Evolutionary conservation across 257 asterid species (phyloP), one percentile per base, ranked within the genome.

Genomic region (Solanum sejunctum): DNA sequence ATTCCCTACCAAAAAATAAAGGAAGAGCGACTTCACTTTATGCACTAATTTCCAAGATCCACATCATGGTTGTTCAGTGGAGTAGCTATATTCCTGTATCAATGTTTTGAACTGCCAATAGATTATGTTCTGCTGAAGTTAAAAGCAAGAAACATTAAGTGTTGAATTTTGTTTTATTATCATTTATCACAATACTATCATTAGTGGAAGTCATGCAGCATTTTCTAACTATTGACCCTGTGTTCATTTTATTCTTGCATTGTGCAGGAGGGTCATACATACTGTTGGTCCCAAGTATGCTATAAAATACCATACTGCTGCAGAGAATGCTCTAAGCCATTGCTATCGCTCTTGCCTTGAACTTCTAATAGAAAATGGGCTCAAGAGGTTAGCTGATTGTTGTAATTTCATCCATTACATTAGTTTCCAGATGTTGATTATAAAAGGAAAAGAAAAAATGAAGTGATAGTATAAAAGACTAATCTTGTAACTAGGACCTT

Each of bases 221-320:
- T 73, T 47, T 45, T 47, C 57, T 73, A 47, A 73, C 60, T 70
- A 26, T 47, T 47, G 63, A 61, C 63, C 28, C 17, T 47, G 9
- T 10, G 79, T 47, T 80, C 39, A 81, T 81, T 11, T 52, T 83
- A 4, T 85, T 88, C 80, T 86, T 86, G 81, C 43, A 73, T 47
- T 75, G 90, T 89, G 80, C 94, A 97, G 99, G 95, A 94, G 95
- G 93, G 94, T 97, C 85, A 92, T 97, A 83, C 99, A 97, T 87
- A 97, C 98, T 56, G 99, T 97, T 83, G 99, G 98, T 85, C 99
- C 99, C 32, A 97, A 97, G 85, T 97, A 97, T 91, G 98, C 99
- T 52, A 94, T 93, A 75, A 95, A 97, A 88, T 97, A 97, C 88
- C 99, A 97, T 83, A 95, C 95, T 23, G 99, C 99, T 85, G 99